Base-by-base conservation (phyloP, 2,329 filamentous ascomycete species). In the Aureobasidium sp. region DNA sequence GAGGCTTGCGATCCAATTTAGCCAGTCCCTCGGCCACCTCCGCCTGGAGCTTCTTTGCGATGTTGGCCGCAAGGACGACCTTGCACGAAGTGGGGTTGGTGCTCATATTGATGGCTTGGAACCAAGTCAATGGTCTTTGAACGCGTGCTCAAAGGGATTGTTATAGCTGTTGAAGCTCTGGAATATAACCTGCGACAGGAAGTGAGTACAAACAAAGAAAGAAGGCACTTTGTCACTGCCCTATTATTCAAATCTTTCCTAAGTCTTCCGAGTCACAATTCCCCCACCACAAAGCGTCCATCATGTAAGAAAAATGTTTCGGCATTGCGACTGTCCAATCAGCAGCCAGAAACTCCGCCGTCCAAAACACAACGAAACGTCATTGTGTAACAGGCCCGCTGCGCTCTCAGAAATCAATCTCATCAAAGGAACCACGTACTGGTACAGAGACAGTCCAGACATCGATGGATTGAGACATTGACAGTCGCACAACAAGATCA, bases 61-160 rank as follows among this genome's bases (percentile, higher is more conserved):
- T 92, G 69, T 87, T 88, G 69, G 89, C 88, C 63, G 93, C 90
- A 69, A 96, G 84, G 70, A 97, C 84, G 74, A 97, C 92, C 83
- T 96, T 97, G 85, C 94, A 97, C 71, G 89, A 71, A 64, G 73
- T 69, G 63, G 74, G 74, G 64, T 59, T 47, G 46, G 15, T 24
- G 26, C 43, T 32, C 59, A 62, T 64, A 36, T 51, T 32, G 48
- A 26, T 34, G 12, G 29, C 17, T 34, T 47, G 26, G 5, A 20
- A 34, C 29, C 17, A 17, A 27, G 15, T 59, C 55, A 29, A 47
- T 46, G 7, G 43, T 34, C 10, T n/a, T 2, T 6, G 27, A 26
- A 27, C 5, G 29, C 5, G 39, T 15, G 10, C 15, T 37, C 29
- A 10, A 47, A 6, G 53, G 2, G 39, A n/a, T 7, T n/a, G n/a